phyloP scores from a whole-genome alignment of 768 basidiomycete genomes.

The Suillus occidentalis region DNA sequence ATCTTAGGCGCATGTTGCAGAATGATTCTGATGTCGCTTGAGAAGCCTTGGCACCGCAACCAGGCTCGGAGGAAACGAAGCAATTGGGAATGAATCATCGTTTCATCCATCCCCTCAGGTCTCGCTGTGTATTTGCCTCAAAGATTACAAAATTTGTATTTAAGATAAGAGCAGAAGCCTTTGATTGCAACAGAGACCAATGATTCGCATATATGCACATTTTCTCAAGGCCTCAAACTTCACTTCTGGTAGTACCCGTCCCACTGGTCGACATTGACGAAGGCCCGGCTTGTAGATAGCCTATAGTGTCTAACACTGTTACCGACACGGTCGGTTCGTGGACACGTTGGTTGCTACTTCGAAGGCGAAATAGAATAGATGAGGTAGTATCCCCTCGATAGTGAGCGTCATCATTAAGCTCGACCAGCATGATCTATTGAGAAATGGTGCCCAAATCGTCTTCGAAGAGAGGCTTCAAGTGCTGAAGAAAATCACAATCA shows the following conservation, averaged over 20 bases:
- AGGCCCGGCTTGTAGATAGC: neutral
- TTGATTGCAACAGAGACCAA: neutral
- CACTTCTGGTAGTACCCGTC: neutral
- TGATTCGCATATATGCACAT: neutral
- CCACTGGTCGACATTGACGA: neutral
- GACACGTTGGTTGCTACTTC: constrained; percentile 12
- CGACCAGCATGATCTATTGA: no score
- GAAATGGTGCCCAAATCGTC: no score
- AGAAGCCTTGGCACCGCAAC: neutral
- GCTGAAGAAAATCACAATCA: no score
- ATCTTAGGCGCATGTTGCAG: neutral
- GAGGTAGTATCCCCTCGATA: no score
- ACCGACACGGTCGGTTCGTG: neutral
- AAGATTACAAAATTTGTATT: neutral
- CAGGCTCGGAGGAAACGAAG: neutral
- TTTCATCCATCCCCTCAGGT: neutral
- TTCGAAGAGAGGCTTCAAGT: no score
- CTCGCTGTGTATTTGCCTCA: neutral
- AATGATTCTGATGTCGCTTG: neutral
- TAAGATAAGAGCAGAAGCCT: neutral
- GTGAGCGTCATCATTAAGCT: no score
- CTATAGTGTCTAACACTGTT: no score
- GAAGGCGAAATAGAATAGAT: constrained; percentile 27
- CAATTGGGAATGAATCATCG: neutral
- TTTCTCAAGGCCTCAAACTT: neutral